Evolutionary conservation across 139 green algal genomes (phyloP), one percentile per base, ranked within the genome.

Genomic region (Pleodorina starrii): DNA sequence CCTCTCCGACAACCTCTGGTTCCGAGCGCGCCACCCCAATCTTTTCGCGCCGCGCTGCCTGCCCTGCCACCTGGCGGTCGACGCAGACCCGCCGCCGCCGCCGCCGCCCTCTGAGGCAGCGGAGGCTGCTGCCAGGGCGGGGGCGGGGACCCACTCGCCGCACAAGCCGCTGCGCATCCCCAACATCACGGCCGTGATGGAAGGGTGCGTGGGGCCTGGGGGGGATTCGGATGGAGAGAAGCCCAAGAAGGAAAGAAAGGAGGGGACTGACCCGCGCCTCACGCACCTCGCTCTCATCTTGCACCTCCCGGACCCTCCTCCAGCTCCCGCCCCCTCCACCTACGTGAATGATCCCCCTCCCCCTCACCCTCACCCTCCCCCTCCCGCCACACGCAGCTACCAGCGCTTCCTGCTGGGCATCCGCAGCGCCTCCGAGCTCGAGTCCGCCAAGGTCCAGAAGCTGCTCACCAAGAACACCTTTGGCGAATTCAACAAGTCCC

Each of bases 1-100:
- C 63, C 25, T 91, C 48, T 79, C 60, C 9, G 87, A 91, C 87
- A 91, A 91, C 77, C 77, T 91, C 29, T 91, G 87, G 87, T 80
- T 68, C 75, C 60, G 69, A 21, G 29, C 42, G 9, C 63, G 51
- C 12, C 87, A 87, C 60, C 77, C 87, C 77, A 91, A 83, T 46
- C 63, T 78, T 14, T 76, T 80, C 50, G 76, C 87, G 48, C 87
- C 87, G 38, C 87, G 87, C 66, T 91, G 87, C 87, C 66, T 91
- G 63, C 87, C 87, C 11, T 91, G 87, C 66, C 84, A 89, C 84
- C 40, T 89, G 63, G 82, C 82, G 40, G 82, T 88, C 63, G 82
- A 88, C n/a, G 66, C 82, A 5, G 66, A 88, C 82, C 82, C 82
- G n/a, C 60, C 57, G 16, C 5, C 66, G 21, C 60, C 46, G n/a